A percentile compares a stretch with the other conserved stretches of the same genome.
These are phyloP conservation scores for Persicaria maculosa DNA, from an alignment of 148 eudicot species.

Conservation along the genomic window DNA sequence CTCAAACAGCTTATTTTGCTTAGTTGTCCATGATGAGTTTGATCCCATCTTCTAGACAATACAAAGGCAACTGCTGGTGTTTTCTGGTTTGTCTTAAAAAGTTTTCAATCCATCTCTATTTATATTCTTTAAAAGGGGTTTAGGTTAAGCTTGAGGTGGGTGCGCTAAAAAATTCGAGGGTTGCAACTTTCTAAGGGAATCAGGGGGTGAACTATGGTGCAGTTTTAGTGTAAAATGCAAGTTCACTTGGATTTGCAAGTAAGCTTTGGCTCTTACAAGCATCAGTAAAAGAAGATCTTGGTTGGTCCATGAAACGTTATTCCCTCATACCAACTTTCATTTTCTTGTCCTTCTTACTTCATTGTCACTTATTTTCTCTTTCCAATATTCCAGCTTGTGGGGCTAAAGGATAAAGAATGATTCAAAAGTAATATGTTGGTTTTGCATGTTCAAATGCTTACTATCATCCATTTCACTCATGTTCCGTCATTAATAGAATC, in stretches of 20 bases:
- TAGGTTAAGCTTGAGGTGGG: not conserved
- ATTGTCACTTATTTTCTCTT: not conserved
- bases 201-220: not conserved
- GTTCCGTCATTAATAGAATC: not conserved
- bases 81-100: not conserved
- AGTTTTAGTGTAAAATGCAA: not conserved
- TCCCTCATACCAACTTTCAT: not conserved
- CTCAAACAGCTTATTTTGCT: constrained; percentile 15
- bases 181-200: not conserved
- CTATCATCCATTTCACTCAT: constrained; percentile 5
- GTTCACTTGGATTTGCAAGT: not conserved
- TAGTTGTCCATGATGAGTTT: constrained; percentile 10
- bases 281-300: not conserved
- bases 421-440: not conserved
- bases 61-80: not conserved
- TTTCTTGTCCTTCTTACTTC: not conserved
- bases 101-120: not conserved
- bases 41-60: not conserved
- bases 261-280: not conserved
- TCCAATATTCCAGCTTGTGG: constrained; percentile 3
- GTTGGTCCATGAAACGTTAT: not conserved
- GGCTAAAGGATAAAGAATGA: constrained; percentile 8
- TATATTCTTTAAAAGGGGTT: not conserved
- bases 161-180: not conserved
- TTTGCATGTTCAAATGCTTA: constrained; percentile 11